Percentiles rank a stretch among this genome's conserved stretches.
These are phyloP conservation scores for Oryza meyeriana DNA, from an alignment of 176 grass and related monocot genomes.

Conservation along the genomic window DNA sequence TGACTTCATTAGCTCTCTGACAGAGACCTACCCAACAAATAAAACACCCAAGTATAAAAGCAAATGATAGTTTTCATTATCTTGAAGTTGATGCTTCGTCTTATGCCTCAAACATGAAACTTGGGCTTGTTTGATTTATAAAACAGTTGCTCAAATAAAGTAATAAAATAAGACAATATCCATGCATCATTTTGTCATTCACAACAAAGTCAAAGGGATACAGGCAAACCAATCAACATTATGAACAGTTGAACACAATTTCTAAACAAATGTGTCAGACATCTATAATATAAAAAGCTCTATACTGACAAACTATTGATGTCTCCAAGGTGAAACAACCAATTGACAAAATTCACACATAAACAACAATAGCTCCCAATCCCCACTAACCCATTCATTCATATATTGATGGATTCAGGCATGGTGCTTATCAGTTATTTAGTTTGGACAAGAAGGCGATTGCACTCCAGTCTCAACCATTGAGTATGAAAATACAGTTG, in stretches of 20 bases:
- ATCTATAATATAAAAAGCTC: background rate
- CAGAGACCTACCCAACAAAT: background rate
- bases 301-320: background rate
- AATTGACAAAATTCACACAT: background rate
- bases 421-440: background rate
- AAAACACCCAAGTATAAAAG: background rate
- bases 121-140: background rate
- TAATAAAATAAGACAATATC: background rate
- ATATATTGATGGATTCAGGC: background rate
- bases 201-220: conserved; percentile 3
- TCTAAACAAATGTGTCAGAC: conserved; percentile 2
- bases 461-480: background rate
- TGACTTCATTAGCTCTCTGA: background rate
- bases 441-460: background rate
- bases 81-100: background rate
- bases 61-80: background rate
- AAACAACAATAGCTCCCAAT: background rate
- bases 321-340: background rate
- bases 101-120: background rate
- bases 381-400: background rate
- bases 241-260: background rate
- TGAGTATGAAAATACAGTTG: too few relatives aligned
- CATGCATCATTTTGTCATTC: background rate
- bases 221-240: background rate
- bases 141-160: background rate